Evolutionary conservation across 306 rosid species (phyloP), one percentile per base, ranked within the genome.

Genomic region (Sechiopsis laciniata): DNA sequence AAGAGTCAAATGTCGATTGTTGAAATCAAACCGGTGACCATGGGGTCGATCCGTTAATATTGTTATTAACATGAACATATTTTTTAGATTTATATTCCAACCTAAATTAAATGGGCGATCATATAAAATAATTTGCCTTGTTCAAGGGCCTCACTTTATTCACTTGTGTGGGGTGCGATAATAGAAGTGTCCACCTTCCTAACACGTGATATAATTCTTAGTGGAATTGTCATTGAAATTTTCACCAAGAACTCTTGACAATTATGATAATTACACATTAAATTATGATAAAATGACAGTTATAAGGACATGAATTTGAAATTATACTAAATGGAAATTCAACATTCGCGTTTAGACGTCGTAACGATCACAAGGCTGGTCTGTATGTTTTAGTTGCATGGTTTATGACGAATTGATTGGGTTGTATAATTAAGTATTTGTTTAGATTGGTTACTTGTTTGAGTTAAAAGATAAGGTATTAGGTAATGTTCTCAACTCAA

Each of bases 141-240:
- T 17, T 55, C 5, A 19, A 8, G 12, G 13, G 24, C 6, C 29
- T 29, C 2, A 2, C 46, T 42, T 66, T 66, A 10, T 17, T 66
- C 20, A 1, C 1, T 42, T 2, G 1, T 3, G 40, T 2, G 19
- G 19, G 35, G 60, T 60, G 19, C 0, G 19, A 26, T 4, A 61
- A 14, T 32, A 61, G 14, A 26, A 61, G 46, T 61, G 20, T 10
- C 14, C 45, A 20, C 6, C 42, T 42, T 42, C 3, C 15, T 37
- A 22, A 26, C 37, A 32, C 3, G 5, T 32, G 37, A 32, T 32
- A 42, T 66, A 40, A 64, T 64, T 64, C 26, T 40, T 0, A 0
- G n/a, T 59, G 50, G 22, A 40, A n/a, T 42, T 64, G 29, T 64
- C 22, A 29, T n/a, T 64, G 71, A 66, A 66, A 66, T 20, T 20